Base-by-base conservation (phyloP, 2,329 filamentous ascomycete genomes). In the Pestalotiopsis sp. region DNA sequence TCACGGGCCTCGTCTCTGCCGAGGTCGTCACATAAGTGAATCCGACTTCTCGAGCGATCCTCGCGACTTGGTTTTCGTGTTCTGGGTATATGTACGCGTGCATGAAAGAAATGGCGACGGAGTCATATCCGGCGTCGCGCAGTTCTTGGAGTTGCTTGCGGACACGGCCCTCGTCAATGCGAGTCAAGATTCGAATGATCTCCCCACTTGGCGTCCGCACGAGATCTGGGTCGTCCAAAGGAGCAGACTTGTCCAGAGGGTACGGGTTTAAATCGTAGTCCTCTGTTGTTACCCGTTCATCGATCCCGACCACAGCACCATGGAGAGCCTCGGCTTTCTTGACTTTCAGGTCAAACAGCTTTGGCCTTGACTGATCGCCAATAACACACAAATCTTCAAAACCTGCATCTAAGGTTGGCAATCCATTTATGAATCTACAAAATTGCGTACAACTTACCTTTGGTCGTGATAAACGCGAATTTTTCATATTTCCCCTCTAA, bases 371-470 rank as follows among this genome's bases (percentile, higher is more conserved):
- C 78, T 93, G 91, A 74, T 93, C 92, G 2, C 92, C 91, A 76
- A 94, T 93, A 67, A 87, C 83, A n/a, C 93, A 82, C 70, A 91
- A 90, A 75, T 93, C 91, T 71, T 88, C 90, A 80, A 93, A 93
- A 0, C 77, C 75, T 76, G 31, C 14, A 11, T 45, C 52, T 17
- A 4, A 11, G 61, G 17, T 59, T 25, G 12, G 31, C 11, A 4
- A 56, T 6, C 9, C 14, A 9, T 20, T 20, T 3, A n/a, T 6
- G 1, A n/a, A 52, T 52, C 3, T 6, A 52, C 4, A 52, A 52
- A 9, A 6, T n/a, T 9, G 4, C 9, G 11, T 3, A 39, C 11
- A 2, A 57, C 17, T n/a, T 69, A 69, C 91, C 91, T 72, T 90
- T 91, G 0, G 90, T 93, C 2, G 92, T 89, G 4, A 93, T 83